Conservation (phyloP, 2,329 filamentous ascomycete species). For the Calonectria honghensis region DNA sequence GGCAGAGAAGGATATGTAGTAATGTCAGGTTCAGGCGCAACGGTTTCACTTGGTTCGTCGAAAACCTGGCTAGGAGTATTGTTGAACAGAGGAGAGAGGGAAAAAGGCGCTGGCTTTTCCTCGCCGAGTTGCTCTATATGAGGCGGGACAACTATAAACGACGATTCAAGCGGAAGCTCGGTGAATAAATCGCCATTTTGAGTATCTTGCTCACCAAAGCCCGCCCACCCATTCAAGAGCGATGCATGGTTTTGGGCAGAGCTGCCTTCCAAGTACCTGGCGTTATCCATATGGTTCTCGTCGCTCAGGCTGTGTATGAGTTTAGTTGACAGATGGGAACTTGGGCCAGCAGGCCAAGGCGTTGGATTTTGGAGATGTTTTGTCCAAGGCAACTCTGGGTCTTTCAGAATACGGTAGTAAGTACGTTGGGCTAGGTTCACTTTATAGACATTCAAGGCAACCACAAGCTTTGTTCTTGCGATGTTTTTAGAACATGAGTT, state of each 20-base stretch:
- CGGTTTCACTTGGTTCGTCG: background rate
- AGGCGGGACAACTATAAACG: no score
- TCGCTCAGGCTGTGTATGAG: background rate
- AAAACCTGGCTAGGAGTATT: background rate
- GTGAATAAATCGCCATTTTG: background rate
- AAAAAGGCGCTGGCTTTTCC: background rate
- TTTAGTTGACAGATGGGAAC: background rate
- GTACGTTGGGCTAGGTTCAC: background rate
- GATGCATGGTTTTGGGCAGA: background rate
- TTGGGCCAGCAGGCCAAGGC: background rate
- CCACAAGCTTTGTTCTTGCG: background rate
- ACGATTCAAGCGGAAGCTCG: background rate
- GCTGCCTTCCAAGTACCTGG: background rate
- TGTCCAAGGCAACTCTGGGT: background rate
- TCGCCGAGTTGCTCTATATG: background rate
- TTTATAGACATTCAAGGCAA: conserved; percentile 1
- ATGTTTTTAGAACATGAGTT: background rate
- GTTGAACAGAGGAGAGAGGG: background rate
- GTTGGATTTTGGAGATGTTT: background rate
- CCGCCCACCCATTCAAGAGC: background rate
- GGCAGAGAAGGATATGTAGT: no score
- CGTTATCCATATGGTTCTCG: background rate
- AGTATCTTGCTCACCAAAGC: background rate
- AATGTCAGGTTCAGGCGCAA: background rate
- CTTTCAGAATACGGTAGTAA: background rate